Evolutionary conservation across 2,329 filamentous ascomycete species (phyloP).

Genomic region (Cercospora berteroae): DNA sequence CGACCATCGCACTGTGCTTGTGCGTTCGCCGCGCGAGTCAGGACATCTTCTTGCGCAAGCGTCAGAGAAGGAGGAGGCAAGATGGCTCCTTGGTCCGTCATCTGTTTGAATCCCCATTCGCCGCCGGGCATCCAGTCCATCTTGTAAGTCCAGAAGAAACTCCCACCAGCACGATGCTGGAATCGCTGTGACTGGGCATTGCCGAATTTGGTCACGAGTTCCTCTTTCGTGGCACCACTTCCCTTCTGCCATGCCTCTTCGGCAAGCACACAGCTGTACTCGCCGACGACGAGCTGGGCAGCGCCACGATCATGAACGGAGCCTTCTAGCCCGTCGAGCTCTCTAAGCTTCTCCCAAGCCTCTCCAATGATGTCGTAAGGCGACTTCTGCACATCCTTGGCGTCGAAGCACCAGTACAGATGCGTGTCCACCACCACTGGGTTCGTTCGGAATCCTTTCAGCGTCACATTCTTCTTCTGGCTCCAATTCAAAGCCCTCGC

Average conservation of each 20-base stretch:
- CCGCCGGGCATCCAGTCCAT: conserved; percentile 64
- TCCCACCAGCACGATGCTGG: conserved; percentile 51
- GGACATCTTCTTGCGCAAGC: conserved; percentile 41
- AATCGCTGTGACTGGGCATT: conserved; percentile 50
- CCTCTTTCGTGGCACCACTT: conserved; percentile 38
- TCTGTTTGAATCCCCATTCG: conserved; percentile 59
- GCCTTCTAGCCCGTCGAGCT: conserved; percentile 50
- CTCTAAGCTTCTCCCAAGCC: conserved; percentile 44
- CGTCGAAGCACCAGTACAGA: conserved; percentile 59
- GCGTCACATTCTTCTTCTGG: conserved; percentile 29
- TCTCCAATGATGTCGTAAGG: conserved; percentile 54
- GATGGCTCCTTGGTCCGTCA: conserved; percentile 49
- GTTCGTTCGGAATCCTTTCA: conserved; percentile 30
- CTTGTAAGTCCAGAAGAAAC: conserved; percentile 61
- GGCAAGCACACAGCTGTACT: conserved; percentile 58
- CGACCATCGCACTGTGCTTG: conserved; percentile 40
- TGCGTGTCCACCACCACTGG: conserved; percentile 60
- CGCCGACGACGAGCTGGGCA: conserved; percentile 54
- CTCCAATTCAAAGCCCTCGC: conserved; percentile 47
- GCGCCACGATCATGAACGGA: conserved; percentile 52
- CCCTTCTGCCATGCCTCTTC: conserved; percentile 49
- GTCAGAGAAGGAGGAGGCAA: conserved; percentile 41
- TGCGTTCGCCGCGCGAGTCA: conserved; percentile 41
- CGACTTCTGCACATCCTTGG: conserved; percentile 51
- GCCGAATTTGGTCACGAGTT: conserved; percentile 49